Evolutionary conservation across 139 green algal genomes (phyloP), one percentile per base, ranked within the genome.

Genomic region (Helicosporidium sp.): DNA sequence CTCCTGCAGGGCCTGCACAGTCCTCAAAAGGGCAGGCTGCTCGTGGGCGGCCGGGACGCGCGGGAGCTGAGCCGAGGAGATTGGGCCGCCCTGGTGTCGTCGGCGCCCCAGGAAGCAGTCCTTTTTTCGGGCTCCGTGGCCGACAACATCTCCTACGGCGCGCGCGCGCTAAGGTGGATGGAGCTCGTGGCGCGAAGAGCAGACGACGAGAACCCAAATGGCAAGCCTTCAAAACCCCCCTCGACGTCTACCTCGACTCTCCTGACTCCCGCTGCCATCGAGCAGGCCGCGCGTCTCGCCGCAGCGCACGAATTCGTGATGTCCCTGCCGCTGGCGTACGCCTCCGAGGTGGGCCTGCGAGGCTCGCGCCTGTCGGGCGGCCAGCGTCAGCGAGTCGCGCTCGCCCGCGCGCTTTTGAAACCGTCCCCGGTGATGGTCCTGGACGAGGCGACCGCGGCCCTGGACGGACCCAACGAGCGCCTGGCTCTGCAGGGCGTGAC

Each of bases 81-180:
- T 49, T 91, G 76, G 79, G 57, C 70, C 0, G 49, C 51, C 2
- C 68, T 74, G 20, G 57, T 92, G 12, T 66, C 76, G 10, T 66
- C 87, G 24, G 62, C 80, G n/a, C 66, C 58, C 28, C 79, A 91
- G 54, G 81, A 91, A 54, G 74, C 81, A 15, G 70, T 85, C 37
- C 65, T 92, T 15, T 91, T 92, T 57, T 49, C 65, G 62, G 79
- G 74, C 20, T 87, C 61, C 51, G 83, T 91, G 12, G 68, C 53
- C 3, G 82, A 93, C 60, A 93, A 93, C 69, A 93, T 93, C 23
- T 59, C 64, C 0, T 93, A 93, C 46, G 80, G 71, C 47, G 33
- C 17, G 24, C 53, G 48, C 23, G 56, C 55, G 20, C 42, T 15
- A 20, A 61, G 52, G 48, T 58, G 31, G 26, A 35, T 49, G 35